Percentiles rank a stretch among this genome's conserved stretches.
Conservation (phyloP, 2,329 filamentous ascomycete species). For the Akanthomyces dipterigenus region DNA sequence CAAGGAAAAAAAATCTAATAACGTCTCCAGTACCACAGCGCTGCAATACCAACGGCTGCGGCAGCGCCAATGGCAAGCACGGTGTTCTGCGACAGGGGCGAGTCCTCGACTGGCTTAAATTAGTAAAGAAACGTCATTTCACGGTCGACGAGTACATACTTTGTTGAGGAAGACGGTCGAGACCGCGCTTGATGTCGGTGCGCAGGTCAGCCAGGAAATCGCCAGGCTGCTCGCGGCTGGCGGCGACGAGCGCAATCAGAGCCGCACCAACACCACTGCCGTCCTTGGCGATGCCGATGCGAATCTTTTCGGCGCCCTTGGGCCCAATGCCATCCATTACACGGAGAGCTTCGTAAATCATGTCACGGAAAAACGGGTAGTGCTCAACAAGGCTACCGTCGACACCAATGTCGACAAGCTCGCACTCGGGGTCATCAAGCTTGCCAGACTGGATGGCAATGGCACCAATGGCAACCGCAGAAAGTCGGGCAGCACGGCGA, state of each 20-base stretch:
- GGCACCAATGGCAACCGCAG: constrained; percentile 80
- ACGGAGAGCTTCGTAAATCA: constrained; percentile 76
- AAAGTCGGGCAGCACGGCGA: constrained; percentile 78
- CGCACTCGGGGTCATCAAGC: constrained; percentile 55
- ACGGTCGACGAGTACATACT: constrained; percentile 20
- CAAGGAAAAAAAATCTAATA: constrained; percentile 8
- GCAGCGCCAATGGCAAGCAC: constrained; percentile 28
- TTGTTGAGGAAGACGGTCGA: constrained; percentile 25
- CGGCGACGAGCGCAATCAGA: constrained; percentile 85
- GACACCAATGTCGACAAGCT: constrained; percentile 82
- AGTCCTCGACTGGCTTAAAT: constrained; percentile 23
- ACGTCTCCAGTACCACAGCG: constrained; percentile 30
- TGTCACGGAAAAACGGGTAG: constrained; percentile 85
- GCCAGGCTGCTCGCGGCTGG: constrained; percentile 50
- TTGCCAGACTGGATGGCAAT: constrained; percentile 75
- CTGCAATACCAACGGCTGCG: constrained; percentile 32
- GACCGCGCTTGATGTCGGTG: constrained; percentile 30
- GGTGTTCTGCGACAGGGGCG: constrained; percentile 23
- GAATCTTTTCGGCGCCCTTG: constrained; percentile 74
- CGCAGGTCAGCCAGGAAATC: constrained; percentile 38
- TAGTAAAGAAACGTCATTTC: background rate
- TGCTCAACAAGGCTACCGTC: constrained; percentile 93
- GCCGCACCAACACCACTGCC: constrained; percentile 80
- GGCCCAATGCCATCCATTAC: constrained; percentile 71
- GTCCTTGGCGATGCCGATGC: constrained; percentile 95